phyloP scores from a whole-genome alignment of 1,284 basidiomycete genomes.

The Grifola frondosa region DNA sequence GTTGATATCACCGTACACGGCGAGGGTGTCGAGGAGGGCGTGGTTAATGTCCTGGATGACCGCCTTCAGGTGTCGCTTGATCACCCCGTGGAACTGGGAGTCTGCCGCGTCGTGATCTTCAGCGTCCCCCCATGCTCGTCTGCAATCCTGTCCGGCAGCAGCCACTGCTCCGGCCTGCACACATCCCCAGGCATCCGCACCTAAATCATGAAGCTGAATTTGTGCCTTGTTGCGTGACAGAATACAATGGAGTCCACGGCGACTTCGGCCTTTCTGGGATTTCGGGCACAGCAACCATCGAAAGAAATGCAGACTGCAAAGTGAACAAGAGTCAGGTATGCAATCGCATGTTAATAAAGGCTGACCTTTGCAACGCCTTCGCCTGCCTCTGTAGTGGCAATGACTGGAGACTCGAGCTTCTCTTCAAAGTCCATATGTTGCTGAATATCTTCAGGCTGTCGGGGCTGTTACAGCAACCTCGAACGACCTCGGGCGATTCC shows the following conservation, averaged over 20 bases:
- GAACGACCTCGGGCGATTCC: too few species aligned
- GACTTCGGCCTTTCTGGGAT: conserved; percentile 22
- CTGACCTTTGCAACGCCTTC: too few species aligned
- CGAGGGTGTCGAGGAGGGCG: conserved; percentile 90
- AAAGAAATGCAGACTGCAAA: too few species aligned
- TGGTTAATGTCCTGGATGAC: conserved; percentile 97
- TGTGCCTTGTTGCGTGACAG: conserved; percentile 26
- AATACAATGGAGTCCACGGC: conserved; percentile 27
- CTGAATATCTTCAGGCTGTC: too few species aligned
- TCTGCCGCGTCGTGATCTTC: conserved; percentile 97
- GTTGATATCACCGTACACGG: conserved; percentile 98
- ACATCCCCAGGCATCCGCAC: conserved; percentile 96
- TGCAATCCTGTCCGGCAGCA: conserved; percentile 92
- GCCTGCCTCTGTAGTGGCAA: too few species aligned
- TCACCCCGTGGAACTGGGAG: conserved; percentile 99
- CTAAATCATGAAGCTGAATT: conserved; percentile 99
- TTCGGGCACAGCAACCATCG: too few species aligned
- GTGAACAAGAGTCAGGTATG: too few species aligned
- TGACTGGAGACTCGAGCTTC: too few species aligned
- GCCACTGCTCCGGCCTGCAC: conserved; percentile 90
- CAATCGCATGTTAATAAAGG: too few species aligned
- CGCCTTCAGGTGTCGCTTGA: conserved; percentile 95
- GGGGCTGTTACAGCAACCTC: too few species aligned
- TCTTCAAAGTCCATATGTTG: too few species aligned
- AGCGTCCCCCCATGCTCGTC: conserved; percentile 95